These are phyloP conservation scores for Xylaria sp. DNA, from an alignment of 2,329 filamentous ascomycete species.

Conservation along the genomic window DNA sequence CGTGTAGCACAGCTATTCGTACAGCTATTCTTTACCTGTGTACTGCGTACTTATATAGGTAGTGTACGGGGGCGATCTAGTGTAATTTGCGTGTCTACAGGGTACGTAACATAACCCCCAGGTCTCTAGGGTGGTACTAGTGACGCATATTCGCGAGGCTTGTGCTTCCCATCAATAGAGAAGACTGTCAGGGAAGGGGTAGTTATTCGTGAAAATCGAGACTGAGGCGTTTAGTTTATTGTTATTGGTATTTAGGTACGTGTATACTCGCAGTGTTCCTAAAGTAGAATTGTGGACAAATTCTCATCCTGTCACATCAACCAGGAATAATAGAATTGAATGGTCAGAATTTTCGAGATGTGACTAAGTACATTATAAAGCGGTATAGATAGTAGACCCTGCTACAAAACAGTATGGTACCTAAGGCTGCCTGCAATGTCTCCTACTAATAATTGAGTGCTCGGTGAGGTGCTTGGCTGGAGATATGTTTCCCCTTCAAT, in stretches of 20 bases:
- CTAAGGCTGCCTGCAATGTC: not conserved
- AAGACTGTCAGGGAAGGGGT: too few species aligned
- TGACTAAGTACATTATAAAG: not conserved
- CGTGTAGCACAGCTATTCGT: too few species aligned
- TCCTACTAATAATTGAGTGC: not conserved
- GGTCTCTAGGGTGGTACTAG: too few species aligned
- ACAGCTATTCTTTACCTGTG: too few species aligned
- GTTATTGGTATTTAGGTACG: not conserved
- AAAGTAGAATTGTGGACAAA: not conserved
- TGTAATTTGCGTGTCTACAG: too few species aligned
- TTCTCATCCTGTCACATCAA: too few species aligned
- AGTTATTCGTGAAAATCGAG: not conserved
- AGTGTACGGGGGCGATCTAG: too few species aligned
- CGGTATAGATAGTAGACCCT: not conserved
- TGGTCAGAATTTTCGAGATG: not conserved
- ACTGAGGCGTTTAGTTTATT: not conserved
- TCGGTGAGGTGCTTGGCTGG: conserved; percentile 11
- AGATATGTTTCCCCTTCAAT: conserved; percentile 23
- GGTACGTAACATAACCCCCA: too few species aligned
- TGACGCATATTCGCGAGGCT: too few species aligned
- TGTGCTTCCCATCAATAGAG: too few species aligned
- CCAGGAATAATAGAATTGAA: not conserved
- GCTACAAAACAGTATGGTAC: conserved; percentile 5
- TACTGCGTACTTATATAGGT: too few species aligned
- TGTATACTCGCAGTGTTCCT: not conserved